A percentile compares a stretch with the other conserved stretches of the same genome.
Evolutionary conservation across 345 rosid genomes (phyloP).

Genomic region (Toxicodendron radicans): DNA sequence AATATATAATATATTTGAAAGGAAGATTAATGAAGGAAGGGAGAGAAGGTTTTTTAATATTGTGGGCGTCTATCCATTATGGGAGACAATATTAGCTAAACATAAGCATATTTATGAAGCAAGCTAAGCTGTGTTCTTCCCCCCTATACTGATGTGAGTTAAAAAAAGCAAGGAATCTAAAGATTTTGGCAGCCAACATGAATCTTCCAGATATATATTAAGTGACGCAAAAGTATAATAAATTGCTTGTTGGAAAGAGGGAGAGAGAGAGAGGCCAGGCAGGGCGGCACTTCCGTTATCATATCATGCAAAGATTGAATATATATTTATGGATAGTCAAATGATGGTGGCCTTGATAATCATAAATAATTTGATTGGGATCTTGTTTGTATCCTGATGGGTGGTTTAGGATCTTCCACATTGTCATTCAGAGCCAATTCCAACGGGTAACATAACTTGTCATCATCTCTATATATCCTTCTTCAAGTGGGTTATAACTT

Average conservation of each 20-base stretch:
- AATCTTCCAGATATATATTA: too few relatives aligned
- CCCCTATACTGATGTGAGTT: slow-evolving; percentile 28
- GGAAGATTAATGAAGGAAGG: too few relatives aligned
- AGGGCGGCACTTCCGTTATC: background rate
- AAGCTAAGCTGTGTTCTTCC: slow-evolving; percentile 25
- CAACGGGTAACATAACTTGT: too few relatives aligned
- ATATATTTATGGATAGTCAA: slow-evolving; percentile 20
- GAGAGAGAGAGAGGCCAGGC: too few relatives aligned
- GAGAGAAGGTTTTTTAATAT: too few relatives aligned
- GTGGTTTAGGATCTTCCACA: slow-evolving; percentile 6
- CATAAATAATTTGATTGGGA: slow-evolving; percentile 30
- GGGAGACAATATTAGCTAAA: slow-evolving; percentile 44
- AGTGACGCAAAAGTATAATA: too few relatives aligned
- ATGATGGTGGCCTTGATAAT: slow-evolving; percentile 20
- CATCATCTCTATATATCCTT: too few relatives aligned
- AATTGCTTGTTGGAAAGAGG: background rate
- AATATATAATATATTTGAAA: background rate
- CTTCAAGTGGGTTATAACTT: too few relatives aligned
- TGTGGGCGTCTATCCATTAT: background rate
- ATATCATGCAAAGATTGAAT: slow-evolving; percentile 26
- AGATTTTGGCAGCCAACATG: too few relatives aligned
- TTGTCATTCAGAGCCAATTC: background rate
- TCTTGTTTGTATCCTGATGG: slow-evolving; percentile 30
- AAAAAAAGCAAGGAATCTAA: slow-evolving; percentile 37
- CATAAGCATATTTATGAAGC: slow-evolving; percentile 26